These are phyloP conservation scores for Dipodascus albidus DNA, from an alignment of 805 yeast genomes.

Conservation along the genomic window DNA sequence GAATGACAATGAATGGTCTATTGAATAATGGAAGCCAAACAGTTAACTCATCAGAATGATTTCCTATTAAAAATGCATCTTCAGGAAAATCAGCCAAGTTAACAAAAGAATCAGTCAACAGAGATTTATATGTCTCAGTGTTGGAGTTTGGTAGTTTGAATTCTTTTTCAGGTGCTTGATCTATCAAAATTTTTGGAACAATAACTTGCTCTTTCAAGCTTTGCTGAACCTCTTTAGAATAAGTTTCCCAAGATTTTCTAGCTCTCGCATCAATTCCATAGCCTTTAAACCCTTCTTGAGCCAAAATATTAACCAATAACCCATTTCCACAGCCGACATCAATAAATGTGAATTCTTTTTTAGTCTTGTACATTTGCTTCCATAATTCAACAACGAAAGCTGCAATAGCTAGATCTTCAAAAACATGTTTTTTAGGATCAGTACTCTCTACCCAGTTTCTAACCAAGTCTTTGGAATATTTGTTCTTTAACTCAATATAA, in stretches of 20 bases:
- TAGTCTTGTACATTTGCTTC: conserved; percentile 38
- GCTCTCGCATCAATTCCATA: conserved; percentile 82
- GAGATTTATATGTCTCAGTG: conserved; percentile 2
- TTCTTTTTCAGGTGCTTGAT: conserved; percentile 18
- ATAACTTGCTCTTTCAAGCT: conserved; percentile 64
- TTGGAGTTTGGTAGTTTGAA: not conserved
- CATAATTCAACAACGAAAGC: conserved; percentile 86
- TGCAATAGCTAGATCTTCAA: conserved; percentile 92
- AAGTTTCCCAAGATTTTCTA: conserved; percentile 77
- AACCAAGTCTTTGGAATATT: conserved; percentile 63
- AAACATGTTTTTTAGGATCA: conserved; percentile 91
- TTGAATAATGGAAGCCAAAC: conserved; percentile 87
- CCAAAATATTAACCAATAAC: conserved; percentile 59
- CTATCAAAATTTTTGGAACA: conserved; percentile 61
- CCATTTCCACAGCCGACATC: conserved; percentile 97
- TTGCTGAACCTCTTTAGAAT: conserved; percentile 51
- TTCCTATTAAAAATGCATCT: conserved; percentile 78
- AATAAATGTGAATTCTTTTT: conserved; percentile 50
- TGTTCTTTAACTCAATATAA: conserved; percentile 70
- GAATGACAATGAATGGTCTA: conserved; percentile 76
- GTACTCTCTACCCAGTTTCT: conserved; percentile 88
- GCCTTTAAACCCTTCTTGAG: conserved; percentile 72
- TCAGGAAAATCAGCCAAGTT: conserved; percentile 25
- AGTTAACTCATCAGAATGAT: conserved; percentile 90
- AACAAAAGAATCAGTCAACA: conserved; percentile 5